Base-by-base conservation (phyloP, 805 yeast species). In the Saccharomycopsis oosterbeekiorum region DNA sequence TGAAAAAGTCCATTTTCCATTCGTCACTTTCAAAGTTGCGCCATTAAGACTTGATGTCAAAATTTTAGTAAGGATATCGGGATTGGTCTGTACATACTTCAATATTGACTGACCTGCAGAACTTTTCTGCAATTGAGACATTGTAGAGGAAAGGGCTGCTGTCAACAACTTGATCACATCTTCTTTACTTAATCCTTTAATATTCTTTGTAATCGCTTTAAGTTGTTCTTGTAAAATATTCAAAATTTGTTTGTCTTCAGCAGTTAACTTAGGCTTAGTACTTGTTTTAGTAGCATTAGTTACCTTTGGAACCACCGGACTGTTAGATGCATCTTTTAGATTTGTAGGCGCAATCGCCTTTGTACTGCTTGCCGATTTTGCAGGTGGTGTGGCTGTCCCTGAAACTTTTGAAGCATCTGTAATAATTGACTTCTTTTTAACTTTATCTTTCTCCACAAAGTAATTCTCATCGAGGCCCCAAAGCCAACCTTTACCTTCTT, bases 401-500 rank as follows among this genome's bases (percentile, higher is more conserved):
- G 59, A 19, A 11, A 34, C 37, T 21, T 10, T 51, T 15, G 56
- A 19, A 61, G 64, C 36, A 29, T 53, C 53, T 56, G 76, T 57
- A 69, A 70, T 61, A 70, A 72, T 55, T 69, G 65, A 61, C 59
- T 82, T 82, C 70, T 83, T 82, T 73, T 88, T 83, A 56, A 80
- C 84, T 64, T 80, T 83, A 69, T 92, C 97, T 72, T 88, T 83
- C 67, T 91, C 97, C 21, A 85, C 85, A 61, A 88, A 82, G 65
- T 85, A 89, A 63, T 84, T 86, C 64, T 90, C 96, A 74, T 94
- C 97, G 47, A 94, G 76, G 2, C 93, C 93, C 96, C 97, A 93
- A 37, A 89, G 75, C 96, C 96, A 92, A 61, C 96, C 97, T 71
- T 88, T 88, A n/a, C 96, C 94, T 67, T 88, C 94, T 63, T 87